Base-by-base conservation (phyloP, 2,329 filamentous ascomycete species). In the Teratosphaeria nubilosa region DNA sequence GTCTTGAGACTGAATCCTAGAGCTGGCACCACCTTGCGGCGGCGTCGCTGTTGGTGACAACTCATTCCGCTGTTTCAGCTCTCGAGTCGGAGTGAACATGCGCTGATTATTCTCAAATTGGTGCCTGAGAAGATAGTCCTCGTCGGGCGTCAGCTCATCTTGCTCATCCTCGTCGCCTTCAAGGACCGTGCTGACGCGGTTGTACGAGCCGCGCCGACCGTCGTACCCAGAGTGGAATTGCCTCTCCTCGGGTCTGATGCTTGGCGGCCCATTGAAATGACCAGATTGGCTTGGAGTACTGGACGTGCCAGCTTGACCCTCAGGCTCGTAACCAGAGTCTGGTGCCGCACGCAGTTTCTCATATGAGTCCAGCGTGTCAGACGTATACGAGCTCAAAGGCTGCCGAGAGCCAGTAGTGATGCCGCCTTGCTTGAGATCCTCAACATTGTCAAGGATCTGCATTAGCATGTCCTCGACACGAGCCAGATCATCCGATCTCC, bases 391-490 rank as follows among this genome's bases (percentile, higher is more conserved):
- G 24, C 60, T 61, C 54, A 68, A 59, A 69, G 62, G 53, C 50
- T 58, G 51, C 27, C 59, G 62, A 22, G 55, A 50, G 25, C 57
- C 53, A 60, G 45, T 60, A 37, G 59, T 62, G 51, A 59, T 62
- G 16, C 63, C 65, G 25, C 64, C 64, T 25, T 76, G 70, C 66
- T 78, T 79, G 58, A 80, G 66, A 37, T 70, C 88, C 70, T 97
- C 92, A 6, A 99, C 91, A 70, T 99, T 94, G 55, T 86, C 88
- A 22, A 99, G 83, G 24, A 99, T 82, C 70, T 96, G 91, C 72
- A 94, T 88, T 34, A 99, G 82, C 77, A 79, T 78, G 51, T 69
- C 67, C 64, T 78, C 76, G 53, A 72, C 65, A 53, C 64, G 66
- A 10, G 68, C 65, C 32, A 71, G 63, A 60, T 99, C 94, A 67